phyloP scores from a whole-genome alignment of 352 stramenopile genomes.

The Pythium aphanidermatum region DNA sequence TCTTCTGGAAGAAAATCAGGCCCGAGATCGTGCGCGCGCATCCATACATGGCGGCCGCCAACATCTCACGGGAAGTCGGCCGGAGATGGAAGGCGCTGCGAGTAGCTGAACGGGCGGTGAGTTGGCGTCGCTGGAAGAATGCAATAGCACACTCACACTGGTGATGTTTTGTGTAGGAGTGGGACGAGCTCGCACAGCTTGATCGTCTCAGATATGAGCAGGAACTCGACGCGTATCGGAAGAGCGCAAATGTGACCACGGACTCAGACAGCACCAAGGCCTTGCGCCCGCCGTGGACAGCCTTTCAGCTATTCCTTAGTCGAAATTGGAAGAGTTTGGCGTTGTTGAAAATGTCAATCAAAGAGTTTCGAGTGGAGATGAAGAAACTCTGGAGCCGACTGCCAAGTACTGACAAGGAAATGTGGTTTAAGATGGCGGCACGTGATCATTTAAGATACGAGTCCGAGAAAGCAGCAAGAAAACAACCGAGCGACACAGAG shows the following conservation, averaged over 20 bases:
- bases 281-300: slow-evolving; percentile 36
- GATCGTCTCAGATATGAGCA: slow-evolving; percentile 49
- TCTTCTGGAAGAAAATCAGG: slow-evolving; percentile 48
- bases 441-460: slow-evolving; percentile 41
- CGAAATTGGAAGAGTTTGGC: slow-evolving; percentile 49
- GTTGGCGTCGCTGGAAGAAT: not conserved
- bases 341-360: slow-evolving; percentile 44
- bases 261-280: slow-evolving; percentile 32
- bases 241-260: slow-evolving; percentile 12
- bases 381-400: slow-evolving; percentile 44
- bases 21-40: slow-evolving; percentile 33
- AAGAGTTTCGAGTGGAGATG: slow-evolving; percentile 54
- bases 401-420: slow-evolving; percentile 29
- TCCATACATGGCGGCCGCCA: slow-evolving; percentile 28
- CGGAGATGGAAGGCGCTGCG: slow-evolving; percentile 39
- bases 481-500: slow-evolving; percentile 16
- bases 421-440: slow-evolving; percentile 42
- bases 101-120: slow-evolving; percentile 29
- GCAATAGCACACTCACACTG: too few relatives aligned
- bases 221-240: slow-evolving; percentile 34
- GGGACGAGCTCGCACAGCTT: slow-evolving; percentile 36
- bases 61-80: slow-evolving; percentile 47
- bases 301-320: slow-evolving; percentile 57
- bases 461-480: slow-evolving; percentile 35
- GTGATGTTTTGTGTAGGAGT: too few relatives aligned